Percentiles rank a stretch among this genome's conserved stretches.
These are phyloP conservation scores for Pseudozyma sp. DNA, from an alignment of 1,284 basidiomycete genomes.

Conservation along the genomic window DNA sequence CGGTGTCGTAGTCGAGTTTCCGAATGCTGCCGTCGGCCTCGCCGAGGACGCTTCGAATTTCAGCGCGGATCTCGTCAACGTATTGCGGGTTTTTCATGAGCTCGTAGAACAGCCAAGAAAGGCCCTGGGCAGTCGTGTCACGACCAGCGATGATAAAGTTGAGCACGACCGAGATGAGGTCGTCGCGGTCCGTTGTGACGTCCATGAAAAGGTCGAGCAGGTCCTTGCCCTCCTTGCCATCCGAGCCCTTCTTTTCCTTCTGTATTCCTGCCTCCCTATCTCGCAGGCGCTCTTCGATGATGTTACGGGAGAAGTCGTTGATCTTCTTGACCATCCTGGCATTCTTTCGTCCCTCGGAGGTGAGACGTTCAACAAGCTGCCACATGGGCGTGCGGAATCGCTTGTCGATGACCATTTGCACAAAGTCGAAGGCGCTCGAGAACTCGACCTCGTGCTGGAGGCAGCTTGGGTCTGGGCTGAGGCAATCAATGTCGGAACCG, in stretches of 20 bases:
- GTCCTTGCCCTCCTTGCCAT: constrained; percentile 59
- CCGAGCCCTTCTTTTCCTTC: constrained; percentile 33
- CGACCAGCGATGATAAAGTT: constrained; percentile 64
- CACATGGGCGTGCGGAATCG: constrained; percentile 44
- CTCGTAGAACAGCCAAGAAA: constrained; percentile 60
- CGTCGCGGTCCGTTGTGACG: constrained; percentile 45
- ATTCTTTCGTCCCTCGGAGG: constrained; percentile 41
- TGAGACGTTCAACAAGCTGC: constrained; percentile 42
- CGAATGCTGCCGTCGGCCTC: constrained; percentile 27
- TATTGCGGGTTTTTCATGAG: constrained; percentile 44
- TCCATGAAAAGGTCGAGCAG: constrained; percentile 63
- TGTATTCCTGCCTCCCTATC: constrained; percentile 26
- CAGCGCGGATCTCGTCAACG: constrained; percentile 49
- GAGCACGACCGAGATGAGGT: constrained; percentile 57
- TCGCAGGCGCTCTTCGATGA: constrained; percentile 60
- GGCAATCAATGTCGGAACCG: constrained; percentile 44
- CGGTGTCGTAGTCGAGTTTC: constrained; percentile 49
- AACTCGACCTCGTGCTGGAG: constrained; percentile 41
- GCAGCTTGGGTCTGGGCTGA: constrained; percentile 30
- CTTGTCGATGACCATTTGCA: constrained; percentile 51
- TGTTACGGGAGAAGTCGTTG: constrained; percentile 55
- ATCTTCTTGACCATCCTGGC: constrained; percentile 49
- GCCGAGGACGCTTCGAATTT: constrained; percentile 39
- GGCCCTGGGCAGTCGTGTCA: constrained; percentile 58
- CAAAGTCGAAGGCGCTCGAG: constrained; percentile 51